Base-by-base conservation (phyloP, 2,329 filamentous ascomycete species). In the Colletotrichum sp. region DNA sequence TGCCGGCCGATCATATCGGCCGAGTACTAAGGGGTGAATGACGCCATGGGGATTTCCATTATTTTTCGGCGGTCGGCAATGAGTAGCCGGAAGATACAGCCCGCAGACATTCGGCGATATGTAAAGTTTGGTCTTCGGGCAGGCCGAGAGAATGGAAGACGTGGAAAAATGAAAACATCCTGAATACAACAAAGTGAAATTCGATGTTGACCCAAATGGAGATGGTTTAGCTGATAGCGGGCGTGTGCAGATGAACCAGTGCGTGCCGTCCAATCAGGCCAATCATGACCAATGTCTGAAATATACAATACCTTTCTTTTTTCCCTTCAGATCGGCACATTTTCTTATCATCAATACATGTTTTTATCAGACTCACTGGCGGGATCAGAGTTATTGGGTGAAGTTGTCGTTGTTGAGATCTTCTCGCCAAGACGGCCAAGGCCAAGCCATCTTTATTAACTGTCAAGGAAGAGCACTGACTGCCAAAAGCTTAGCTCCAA, bases 231-330 rank as follows among this genome's bases (percentile, higher is more conserved):
- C n/a, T 44, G 39, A 44, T 11, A 22, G 19, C 1, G 19, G 44
- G 44, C 44, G 44, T 49, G n/a, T 49, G 19, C 19, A n/a, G 19
- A 22, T 22, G 44, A 49, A 13, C 9, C 19, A 22, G 11, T 49
- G 19, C 19, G 3, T 49, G 3, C 1, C 11, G 19, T 49, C 1
- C 1, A 49, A 0, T 49, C 7, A 19, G 19, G 9, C 44, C 19
- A 49, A 49, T 49, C 19, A 7, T 13, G 11, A 49, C 44, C 44
- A 49, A 49, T 0, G 19, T 49, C 3, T 12, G 19, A 12, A 22
- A 22, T 13, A 22, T 5, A n/a, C 44, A 7, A 4, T 6, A 12
- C n/a, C 44, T 49, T 49, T n/a, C 44, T 49, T 49, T n/a, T 49
- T 22, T 39, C 36, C 36, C n/a, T 49, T 7, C 19, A 49, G 44